Evolutionary conservation across 768 basidiomycete genomes (phyloP).

Genomic region (Lyophyllum atratum): DNA sequence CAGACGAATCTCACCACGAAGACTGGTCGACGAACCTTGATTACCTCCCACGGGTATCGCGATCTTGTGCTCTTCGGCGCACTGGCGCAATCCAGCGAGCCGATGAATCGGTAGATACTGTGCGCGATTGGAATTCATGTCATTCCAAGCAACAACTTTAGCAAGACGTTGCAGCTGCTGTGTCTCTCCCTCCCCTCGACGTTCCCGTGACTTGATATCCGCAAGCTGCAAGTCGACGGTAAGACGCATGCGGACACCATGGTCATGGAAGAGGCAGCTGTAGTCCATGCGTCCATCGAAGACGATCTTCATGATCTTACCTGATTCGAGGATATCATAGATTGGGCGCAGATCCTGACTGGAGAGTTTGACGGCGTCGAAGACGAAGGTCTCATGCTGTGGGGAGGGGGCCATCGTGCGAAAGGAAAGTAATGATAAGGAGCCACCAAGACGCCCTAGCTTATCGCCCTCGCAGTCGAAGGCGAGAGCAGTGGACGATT

Average conservation of each 20-base stretch:
- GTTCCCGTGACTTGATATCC: constrained; percentile 8
- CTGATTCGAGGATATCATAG: constrained; percentile 12
- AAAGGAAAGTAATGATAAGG: constrained; percentile 8
- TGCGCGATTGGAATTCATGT: neutral
- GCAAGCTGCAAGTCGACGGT: constrained; percentile 12
- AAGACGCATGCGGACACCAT: neutral
- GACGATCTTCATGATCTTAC: constrained; percentile 3
- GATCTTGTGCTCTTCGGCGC: constrained; percentile 7
- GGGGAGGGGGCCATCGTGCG: neutral
- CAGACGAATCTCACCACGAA: no score
- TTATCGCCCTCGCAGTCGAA: constrained; percentile 1
- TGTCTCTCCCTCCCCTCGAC: constrained; percentile 5
- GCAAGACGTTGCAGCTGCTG: constrained; percentile 1
- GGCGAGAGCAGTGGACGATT: neutral
- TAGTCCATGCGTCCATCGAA: constrained; percentile 15
- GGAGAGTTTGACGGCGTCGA: constrained; percentile 5
- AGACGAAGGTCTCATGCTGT: neutral
- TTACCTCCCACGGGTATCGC: neutral
- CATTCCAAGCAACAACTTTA: neutral
- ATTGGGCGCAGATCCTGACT: constrained; percentile 1
- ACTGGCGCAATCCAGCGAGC: constrained; percentile 1
- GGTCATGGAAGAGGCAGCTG: constrained; percentile 12
- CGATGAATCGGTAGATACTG: constrained; percentile 4
- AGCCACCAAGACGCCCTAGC: constrained; percentile 1
- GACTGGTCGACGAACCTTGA: neutral